Base-by-base conservation (phyloP, 1,284 basidiomycete genomes). In the Psilocybe mexicana region DNA sequence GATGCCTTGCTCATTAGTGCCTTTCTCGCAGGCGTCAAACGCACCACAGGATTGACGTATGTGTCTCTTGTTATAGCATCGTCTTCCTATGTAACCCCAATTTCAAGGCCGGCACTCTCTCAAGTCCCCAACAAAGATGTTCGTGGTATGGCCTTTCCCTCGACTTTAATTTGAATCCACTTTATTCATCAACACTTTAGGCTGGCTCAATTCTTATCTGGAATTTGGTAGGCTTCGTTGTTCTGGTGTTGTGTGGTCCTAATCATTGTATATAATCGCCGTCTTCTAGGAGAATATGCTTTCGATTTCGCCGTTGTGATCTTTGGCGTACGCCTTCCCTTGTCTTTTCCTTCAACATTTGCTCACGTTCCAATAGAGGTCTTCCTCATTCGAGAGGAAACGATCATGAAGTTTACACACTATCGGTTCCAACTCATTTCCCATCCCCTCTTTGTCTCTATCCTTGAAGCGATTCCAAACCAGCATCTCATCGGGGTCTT, bases 261-360 rank as follows among this genome's bases (percentile, higher is more conserved):
- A 36, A 43, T 33, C 8, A 14, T 36, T 43, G 55, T 36, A 58
- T 18, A 18, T 18, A 18, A 18, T 18, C 40, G 36, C 11, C 6
- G 3, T 35, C n/a, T 49, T 33, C 7, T 65, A 86, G 89, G 89
- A 48, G 90, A 93, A 74, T 93, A 93, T 66, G 74, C 79, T 1
- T 92, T 92, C 67, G 92, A 93, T 73, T 91, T 93, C 67, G 87
- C 87, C 8, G 83, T 93, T 11, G 91, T 94, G 28, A 68, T 93
- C 54, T 82, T 90, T 47, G 90, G 91, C 69, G 91, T 93, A 70
- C 55, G 86, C 78, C 33, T 12, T 47, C 58, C 44, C 23, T 43
- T 43, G 36, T 36, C 48, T 28, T 24, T 33, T 1, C 61, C n/a
- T 38, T 28, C 18, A 18, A 18, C 18, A 18, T 18, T 24, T 42